phyloP scores from a whole-genome alignment of 2,329 filamentous ascomycete genomes.

The Arachnomyces sp. region DNA sequence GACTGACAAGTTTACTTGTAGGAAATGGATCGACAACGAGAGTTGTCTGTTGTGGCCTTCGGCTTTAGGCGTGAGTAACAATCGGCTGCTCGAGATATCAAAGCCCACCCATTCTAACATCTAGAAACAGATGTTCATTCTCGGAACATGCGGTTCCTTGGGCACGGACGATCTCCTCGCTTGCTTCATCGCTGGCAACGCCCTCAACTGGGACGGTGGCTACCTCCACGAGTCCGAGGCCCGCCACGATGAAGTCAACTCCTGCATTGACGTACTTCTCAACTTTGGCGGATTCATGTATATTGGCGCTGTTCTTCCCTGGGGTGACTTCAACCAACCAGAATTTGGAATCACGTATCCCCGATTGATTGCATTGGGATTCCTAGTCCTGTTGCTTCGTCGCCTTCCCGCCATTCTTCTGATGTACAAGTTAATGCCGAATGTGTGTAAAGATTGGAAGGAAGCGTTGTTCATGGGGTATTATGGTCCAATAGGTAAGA shows the following conservation, averaged over 20 bases:
- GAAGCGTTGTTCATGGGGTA: slow-evolving; percentile 56
- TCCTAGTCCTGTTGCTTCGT: slow-evolving; percentile 47
- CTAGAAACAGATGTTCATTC: slow-evolving; percentile 51
- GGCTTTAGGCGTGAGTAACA: slow-evolving; percentile 37
- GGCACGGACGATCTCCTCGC: slow-evolving; percentile 54
- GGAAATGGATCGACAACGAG: slow-evolving; percentile 49
- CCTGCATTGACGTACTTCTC: slow-evolving; percentile 48
- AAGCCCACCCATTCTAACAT: too few relatives aligned
- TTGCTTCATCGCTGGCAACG: slow-evolving; percentile 52
- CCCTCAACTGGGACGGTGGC: slow-evolving; percentile 55
- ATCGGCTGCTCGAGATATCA: not conserved
- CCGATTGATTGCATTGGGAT: slow-evolving; percentile 44
- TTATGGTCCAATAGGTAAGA: slow-evolving; percentile 37
- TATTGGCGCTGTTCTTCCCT: slow-evolving; percentile 49
- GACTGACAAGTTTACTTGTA: slow-evolving; percentile 17
- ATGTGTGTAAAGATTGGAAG: slow-evolving; percentile 44
- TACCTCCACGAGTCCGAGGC: slow-evolving; percentile 49
- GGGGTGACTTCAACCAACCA: slow-evolving; percentile 47
- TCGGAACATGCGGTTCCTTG: slow-evolving; percentile 50
- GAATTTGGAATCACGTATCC: slow-evolving; percentile 45
- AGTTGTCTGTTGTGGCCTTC: slow-evolving; percentile 47
- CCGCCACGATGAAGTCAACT: slow-evolving; percentile 54
- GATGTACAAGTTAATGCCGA: slow-evolving; percentile 49
- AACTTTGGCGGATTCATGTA: slow-evolving; percentile 57
- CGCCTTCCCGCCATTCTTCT: slow-evolving; percentile 50